Conservation (phyloP, 306 rosid species). For the Vigna mungo region DNA sequence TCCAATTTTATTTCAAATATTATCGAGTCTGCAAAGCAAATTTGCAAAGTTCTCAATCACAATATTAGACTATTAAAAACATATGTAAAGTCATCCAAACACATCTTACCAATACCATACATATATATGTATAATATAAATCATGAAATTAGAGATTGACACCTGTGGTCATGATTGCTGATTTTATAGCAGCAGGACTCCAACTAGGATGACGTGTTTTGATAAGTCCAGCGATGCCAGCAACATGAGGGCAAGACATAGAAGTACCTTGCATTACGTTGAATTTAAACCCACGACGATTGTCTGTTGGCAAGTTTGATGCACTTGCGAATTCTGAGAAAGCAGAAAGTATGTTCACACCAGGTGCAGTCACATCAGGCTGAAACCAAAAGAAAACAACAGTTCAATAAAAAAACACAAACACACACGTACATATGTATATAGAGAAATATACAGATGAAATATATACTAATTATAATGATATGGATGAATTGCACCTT, state of each 20-base stretch:
- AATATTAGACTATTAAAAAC: no score
- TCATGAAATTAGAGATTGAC: not conserved
- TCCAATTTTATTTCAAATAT: no score
- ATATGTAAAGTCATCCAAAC: no score
- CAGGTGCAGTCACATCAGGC: conserved; percentile 47
- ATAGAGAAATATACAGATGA: not conserved
- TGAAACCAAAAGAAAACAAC: not conserved
- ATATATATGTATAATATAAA: no score
- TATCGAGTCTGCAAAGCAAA: no score
- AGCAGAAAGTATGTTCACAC: conserved; percentile 39
- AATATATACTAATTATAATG: not conserved
- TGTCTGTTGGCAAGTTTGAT: not conserved
- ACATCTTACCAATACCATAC: no score
- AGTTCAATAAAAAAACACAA: not conserved
- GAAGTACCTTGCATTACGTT: conserved; percentile 34
- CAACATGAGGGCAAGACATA: conserved; percentile 39
- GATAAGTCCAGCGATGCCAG: conserved; percentile 44
- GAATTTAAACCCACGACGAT: not conserved
- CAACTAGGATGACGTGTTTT: conserved; percentile 38
- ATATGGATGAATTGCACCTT: conserved; percentile 47
- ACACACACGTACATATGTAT: not conserved
- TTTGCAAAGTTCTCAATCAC: no score
- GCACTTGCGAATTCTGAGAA: conserved; percentile 21
- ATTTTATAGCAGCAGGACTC: conserved; percentile 44
- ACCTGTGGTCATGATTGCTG: conserved; percentile 45